Evolutionary conservation across 768 basidiomycete genomes (phyloP), one percentile per base, ranked within the genome.

Genomic region (Amanita exitialis): DNA sequence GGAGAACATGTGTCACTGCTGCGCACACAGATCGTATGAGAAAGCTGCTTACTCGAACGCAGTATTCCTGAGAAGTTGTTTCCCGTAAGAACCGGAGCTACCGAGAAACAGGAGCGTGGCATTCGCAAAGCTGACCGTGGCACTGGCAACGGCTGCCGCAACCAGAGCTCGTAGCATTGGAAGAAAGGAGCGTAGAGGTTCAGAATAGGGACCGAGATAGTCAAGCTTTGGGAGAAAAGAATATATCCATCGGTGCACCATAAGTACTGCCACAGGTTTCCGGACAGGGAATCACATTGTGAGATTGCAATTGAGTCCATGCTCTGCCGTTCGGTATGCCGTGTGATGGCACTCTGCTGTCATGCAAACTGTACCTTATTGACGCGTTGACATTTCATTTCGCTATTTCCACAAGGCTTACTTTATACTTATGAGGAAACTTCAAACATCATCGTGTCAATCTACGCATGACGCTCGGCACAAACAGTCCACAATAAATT

Each of bases 31-130:
- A 28, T 12, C 28, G 8, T 1, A 7, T 1, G 10, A 44, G 18
- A 25, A n/a, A n/a, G n/a, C n/a, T n/a, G 47, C 61, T 55, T 42
- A 63, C 62, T 63, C 62, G 43, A 64, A 64, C 9, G 43, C 37
- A 15, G 52, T 54, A 15, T 50, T 45, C 12, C 48, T 30, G 7
- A 62, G 54, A 13, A 64, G 47, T 18, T 53, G 43, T 48, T 59
- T 58, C 23, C 53, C 61, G 13, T 49, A 20, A 35, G 38, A 23
- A 13, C 37, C 21, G 7, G 56, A 55, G 10, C 53, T 43, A 15
- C 52, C 52, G 49, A 64, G 55, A 51, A 62, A 56, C 28, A 62
- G 44, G 39, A 64, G 44, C 27, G 51, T 58, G 28, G 57, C 58
- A 36, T 53, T 51, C 6, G 53, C 55, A 32, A 56, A 21, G 39